Evolutionary conservation across 1,139 yeast genomes (phyloP), one percentile per base, ranked within the genome.

Genomic region (Meyerozyma guilliermondii): DNA sequence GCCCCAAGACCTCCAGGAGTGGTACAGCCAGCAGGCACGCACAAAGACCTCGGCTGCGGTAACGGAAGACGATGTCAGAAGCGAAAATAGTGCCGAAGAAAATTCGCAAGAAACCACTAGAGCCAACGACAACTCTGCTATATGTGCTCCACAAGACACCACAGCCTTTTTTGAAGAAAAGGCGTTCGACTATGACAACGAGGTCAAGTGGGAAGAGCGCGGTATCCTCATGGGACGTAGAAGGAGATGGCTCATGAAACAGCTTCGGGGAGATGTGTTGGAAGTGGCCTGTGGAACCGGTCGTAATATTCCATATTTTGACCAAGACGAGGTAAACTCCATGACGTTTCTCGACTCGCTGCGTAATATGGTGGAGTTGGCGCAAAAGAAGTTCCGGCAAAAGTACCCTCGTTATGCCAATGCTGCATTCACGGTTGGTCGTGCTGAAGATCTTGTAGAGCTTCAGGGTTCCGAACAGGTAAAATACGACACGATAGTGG

Each of bases 241-340:
- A 65, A 78, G 99, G 54, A 80, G 81, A 53, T 85, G 95, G 87
- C 66, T 88, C 39, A 85, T 87, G 88, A 76, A 74, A 39, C 85
- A 87, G 48, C 76, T 86, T 41, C 65, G 70, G 46, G 98, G 98
- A 24, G 96, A 89, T 58, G 97, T 89, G 1, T 68, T 92, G 46
- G 98, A 94, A 63, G 92, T 91, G 14, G 85, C 97, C 0, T 87
- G 96, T 58, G 98, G 98, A 43, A 92, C 98, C 0, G 98, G 98
- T 4, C 76, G 98, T 60, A 92, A 92, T 58, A 76, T 91, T 46
- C 81, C 85, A 39, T 89, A 84, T 59, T 66, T 89, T 51, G 73
- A 81, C 43, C 77, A 83, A 22, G 73, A 76, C 2, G 60, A 68
- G 22, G 68, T 91, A 37, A 72, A 75, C 37, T 84, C 96, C 0